A percentile compares a stretch with the other conserved stretches of the same genome.
These are phyloP conservation scores for Populus tomentosa DNA, from an alignment of 441 rosid species.

Conservation along the genomic window DNA sequence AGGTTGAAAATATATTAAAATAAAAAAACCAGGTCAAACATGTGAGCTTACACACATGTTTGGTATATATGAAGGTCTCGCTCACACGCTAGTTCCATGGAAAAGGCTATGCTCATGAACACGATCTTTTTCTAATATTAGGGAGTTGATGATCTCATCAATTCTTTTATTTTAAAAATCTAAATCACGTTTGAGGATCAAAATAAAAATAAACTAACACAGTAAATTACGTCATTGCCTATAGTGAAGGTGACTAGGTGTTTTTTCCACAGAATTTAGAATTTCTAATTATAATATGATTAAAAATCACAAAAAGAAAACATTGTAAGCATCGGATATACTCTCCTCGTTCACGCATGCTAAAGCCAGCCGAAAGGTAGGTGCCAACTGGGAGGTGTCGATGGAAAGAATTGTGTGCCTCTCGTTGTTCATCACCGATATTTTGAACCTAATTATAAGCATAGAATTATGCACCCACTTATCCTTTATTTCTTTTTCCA, in stretches of 20 bases:
- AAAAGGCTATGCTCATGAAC: too few species aligned
- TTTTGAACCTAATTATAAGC: not conserved
- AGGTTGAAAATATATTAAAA: too few species aligned
- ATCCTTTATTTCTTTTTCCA: not conserved
- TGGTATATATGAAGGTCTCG: accelerated
- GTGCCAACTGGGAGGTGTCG: not conserved
- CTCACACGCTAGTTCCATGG: too few species aligned
- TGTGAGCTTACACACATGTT: accelerated
- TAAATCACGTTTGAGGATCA: too few species aligned
- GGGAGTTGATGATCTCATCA: too few species aligned
- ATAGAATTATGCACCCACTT: not conserved
- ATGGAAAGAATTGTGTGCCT: not conserved
- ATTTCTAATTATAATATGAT: too few species aligned
- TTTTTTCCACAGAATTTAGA: too few species aligned
- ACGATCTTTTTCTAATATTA: accelerated
- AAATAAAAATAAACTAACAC: too few species aligned
- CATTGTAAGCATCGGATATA: not conserved
- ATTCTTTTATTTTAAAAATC: too few species aligned
- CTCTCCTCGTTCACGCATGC: not conserved
- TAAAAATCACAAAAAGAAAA: not conserved
- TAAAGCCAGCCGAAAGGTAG: not conserved
- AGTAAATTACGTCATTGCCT: too few species aligned
- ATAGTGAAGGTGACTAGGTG: too few species aligned
- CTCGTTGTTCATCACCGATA: not conserved
- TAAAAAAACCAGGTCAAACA: too few species aligned